phyloP scores from a whole-genome alignment of 2,329 filamentous ascomycete genomes.

The Cladorrhinum sp. region DNA sequence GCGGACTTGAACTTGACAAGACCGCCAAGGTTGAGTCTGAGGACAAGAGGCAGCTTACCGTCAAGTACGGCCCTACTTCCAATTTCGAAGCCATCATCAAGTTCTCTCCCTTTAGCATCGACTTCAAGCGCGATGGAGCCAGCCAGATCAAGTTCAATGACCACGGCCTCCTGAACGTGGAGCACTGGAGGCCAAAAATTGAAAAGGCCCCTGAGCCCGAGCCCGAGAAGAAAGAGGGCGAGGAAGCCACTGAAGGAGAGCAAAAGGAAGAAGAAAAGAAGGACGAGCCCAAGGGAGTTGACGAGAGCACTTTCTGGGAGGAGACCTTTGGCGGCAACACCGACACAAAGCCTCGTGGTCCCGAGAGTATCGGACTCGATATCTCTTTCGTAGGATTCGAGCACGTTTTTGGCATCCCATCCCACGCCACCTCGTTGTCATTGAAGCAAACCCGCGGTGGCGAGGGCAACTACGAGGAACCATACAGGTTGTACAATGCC shows the following conservation, averaged over 20 bases:
- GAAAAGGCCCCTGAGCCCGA: constrained; percentile 49
- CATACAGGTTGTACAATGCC: constrained; percentile 91
- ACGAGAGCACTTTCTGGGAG: constrained; percentile 97
- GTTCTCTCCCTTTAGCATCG: constrained; percentile 77
- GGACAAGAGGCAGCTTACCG: constrained; percentile 64
- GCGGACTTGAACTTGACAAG: constrained; percentile 70
- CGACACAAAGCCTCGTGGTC: constrained; percentile 90
- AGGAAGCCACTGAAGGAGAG: constrained; percentile 32
- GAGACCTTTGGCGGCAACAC: constrained; percentile 94
- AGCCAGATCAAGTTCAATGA: constrained; percentile 87
- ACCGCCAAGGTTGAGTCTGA: constrained; percentile 66
- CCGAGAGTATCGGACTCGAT: constrained; percentile 87
- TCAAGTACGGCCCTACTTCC: constrained; percentile 74
- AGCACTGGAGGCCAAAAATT: constrained; percentile 90
- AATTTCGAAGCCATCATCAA: constrained; percentile 80
- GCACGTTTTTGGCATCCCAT: constrained; percentile 90
- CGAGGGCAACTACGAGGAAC: constrained; percentile 78
- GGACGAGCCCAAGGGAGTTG: constrained; percentile 51
- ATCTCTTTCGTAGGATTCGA: constrained; percentile 90
- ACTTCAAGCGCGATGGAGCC: constrained; percentile 80
- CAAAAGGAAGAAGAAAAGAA: constrained; percentile 51
- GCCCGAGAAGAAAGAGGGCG: constrained; percentile 50
- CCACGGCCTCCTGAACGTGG: constrained; percentile 84
- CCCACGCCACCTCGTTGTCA: constrained; percentile 84
- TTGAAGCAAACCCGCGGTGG: constrained; percentile 88